Percentiles rank a stretch among this genome's conserved stretches.
Evolutionary conservation across 495 filamentous ascomycete genomes (phyloP).

Genomic region (Hypoxylon cercidicola): DNA sequence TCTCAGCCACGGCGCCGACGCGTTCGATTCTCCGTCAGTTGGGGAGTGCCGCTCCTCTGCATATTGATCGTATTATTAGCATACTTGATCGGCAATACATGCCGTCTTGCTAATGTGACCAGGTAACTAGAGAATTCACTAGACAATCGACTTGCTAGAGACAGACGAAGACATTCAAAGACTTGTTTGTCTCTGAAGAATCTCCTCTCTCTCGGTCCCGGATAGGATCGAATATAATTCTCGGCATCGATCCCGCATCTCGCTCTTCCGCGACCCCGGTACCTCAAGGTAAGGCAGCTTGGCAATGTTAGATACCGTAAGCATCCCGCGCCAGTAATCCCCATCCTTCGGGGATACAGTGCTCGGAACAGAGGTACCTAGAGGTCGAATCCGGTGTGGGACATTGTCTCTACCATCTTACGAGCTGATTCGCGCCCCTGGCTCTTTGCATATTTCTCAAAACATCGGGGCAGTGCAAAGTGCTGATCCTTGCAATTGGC

Average conservation of each 20-base stretch:
- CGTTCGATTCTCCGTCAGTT: constrained; percentile 16
- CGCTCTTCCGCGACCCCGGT: constrained; percentile 16
- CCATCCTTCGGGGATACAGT: constrained; percentile 30
- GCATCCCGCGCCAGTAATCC: constrained; percentile 19
- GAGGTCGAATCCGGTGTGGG: constrained; percentile 31
- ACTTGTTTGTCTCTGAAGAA: constrained; percentile 3
- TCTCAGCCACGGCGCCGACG: constrained; percentile 40
- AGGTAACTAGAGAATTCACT: neutral
- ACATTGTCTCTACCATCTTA: constrained; percentile 23
- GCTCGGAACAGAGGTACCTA: constrained; percentile 13
- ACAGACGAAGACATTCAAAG: neutral
- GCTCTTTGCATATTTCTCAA: constrained; percentile 19
- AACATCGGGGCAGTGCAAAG: constrained; percentile 37
- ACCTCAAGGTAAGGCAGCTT: constrained; percentile 1
- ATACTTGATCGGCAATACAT: neutral
- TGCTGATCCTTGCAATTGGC: constrained; percentile 28
- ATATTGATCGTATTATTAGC: constrained; percentile 7
- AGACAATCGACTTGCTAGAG: neutral
- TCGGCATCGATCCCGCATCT: constrained; percentile 24
- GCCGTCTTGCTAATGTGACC: neutral
- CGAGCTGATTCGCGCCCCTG: constrained; percentile 14
- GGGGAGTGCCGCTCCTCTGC: constrained; percentile 18
- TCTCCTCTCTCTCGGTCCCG: constrained; percentile 9
- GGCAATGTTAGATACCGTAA: constrained; percentile 25
- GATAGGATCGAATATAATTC: constrained; percentile 17